Conservation (phyloP, 2,329 filamentous ascomycete genomes). For the Pyricularia sp. region DNA sequence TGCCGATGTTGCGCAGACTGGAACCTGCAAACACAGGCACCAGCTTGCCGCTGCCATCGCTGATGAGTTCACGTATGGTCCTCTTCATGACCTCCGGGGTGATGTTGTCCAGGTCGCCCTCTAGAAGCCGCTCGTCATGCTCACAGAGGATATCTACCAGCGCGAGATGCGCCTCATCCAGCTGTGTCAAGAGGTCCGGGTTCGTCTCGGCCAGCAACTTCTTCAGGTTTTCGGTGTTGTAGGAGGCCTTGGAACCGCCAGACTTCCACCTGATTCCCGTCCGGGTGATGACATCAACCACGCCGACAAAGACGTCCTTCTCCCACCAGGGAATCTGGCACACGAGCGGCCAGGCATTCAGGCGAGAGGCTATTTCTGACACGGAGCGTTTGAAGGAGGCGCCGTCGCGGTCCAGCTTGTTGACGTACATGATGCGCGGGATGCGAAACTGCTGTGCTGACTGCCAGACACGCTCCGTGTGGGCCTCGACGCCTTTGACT, state of each 20-base stretch:
- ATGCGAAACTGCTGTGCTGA: slow-evolving; percentile 80
- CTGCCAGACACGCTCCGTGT: slow-evolving; percentile 92
- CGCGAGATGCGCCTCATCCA: slow-evolving; percentile 61
- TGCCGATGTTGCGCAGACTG: slow-evolving; percentile 86
- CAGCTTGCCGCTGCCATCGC: slow-evolving; percentile 53
- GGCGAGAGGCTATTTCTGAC: slow-evolving; percentile 65
- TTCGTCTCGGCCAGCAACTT: slow-evolving; percentile 34
- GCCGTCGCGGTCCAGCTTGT: slow-evolving; percentile 75
- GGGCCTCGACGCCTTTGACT: slow-evolving; percentile 62
- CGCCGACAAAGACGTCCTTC: slow-evolving; percentile 64
- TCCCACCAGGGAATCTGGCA: slow-evolving; percentile 96
- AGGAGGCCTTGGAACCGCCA: slow-evolving; percentile 22
- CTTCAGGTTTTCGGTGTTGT: slow-evolving; percentile 13
- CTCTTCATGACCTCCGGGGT: slow-evolving; percentile 52
- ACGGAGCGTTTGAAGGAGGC: slow-evolving; percentile 75
- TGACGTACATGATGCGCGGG: slow-evolving; percentile 68
- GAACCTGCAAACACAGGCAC: slow-evolving; percentile 85
- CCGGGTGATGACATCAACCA: slow-evolving; percentile 71
- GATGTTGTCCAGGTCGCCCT: slow-evolving; percentile 64
- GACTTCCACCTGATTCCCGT: slow-evolving; percentile 60
- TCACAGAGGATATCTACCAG: slow-evolving; percentile 79
- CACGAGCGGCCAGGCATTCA: slow-evolving; percentile 76
- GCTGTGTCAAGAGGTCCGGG: slow-evolving; percentile 48
- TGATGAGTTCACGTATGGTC: slow-evolving; percentile 60
- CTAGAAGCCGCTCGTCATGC: slow-evolving; percentile 75